These are phyloP conservation scores for Podaxis sp. DNA, from an alignment of 768 basidiomycete species.

Conservation along the genomic window DNA sequence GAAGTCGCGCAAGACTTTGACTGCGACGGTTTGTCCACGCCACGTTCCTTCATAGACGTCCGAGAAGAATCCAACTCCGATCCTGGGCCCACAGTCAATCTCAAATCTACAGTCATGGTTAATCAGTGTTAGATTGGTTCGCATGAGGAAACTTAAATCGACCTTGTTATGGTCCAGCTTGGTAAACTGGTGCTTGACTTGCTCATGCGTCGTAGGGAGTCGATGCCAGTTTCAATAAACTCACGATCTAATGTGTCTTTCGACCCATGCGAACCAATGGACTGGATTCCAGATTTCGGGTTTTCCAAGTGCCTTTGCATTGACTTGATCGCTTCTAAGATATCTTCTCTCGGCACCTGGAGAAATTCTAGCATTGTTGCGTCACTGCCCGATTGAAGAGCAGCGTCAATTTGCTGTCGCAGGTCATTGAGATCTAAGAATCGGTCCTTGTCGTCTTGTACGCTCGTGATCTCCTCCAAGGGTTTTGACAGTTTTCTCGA, in stretches of 20 bases:
- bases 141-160: constrained; percentile 11
- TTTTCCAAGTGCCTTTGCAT: constrained; percentile 45
- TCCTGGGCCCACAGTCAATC: constrained; percentile 62
- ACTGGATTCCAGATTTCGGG: constrained; percentile 5
- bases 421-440: constrained; percentile 75
- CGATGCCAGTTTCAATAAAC: constrained; percentile 70
- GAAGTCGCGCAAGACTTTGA: constrained; percentile 65
- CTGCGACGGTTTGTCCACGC: constrained; percentile 59
- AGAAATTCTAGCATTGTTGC: constrained; percentile 57
- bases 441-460: constrained; percentile 9
- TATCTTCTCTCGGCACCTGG: constrained; percentile 58
- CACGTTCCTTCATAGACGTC: constrained; percentile 77
- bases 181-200: constrained; percentile 42
- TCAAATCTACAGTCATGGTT: constrained; percentile 49
- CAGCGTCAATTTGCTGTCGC: constrained; percentile 80
- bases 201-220: constrained; percentile 64
- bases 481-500: neutral
- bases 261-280: neutral
- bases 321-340: constrained; percentile 77
- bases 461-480: constrained; percentile 6
- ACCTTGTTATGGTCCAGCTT: constrained; percentile 76
- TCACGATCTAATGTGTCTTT: constrained; percentile 59
- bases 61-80: constrained; percentile 74
- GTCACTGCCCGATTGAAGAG: constrained; percentile 67
- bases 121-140: neutral